Evolutionary conservation across 352 stramenopile genomes (phyloP).

Genomic region (Thalassiosira mediterranea): DNA sequence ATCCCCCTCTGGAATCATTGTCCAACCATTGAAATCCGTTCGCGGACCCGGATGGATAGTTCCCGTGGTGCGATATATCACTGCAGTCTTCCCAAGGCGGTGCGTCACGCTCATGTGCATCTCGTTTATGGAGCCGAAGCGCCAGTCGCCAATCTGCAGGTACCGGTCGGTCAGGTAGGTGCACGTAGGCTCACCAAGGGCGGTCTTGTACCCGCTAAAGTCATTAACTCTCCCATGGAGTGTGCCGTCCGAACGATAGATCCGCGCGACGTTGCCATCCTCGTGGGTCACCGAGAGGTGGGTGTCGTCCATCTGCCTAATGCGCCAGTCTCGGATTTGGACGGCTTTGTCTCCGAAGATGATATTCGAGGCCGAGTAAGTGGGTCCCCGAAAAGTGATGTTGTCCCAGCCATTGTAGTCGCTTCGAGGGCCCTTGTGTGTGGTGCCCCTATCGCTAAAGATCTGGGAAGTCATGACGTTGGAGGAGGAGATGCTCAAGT

Average conservation of each 20-base stretch:
- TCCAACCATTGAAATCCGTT: background rate
- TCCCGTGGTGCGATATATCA: slow-evolving; percentile 1
- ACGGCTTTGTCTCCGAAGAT: slow-evolving; percentile 13
- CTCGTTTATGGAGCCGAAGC: background rate
- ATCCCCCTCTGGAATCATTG: background rate
- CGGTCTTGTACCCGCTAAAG: slow-evolving; percentile 3
- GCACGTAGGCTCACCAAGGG: slow-evolving; percentile 9
- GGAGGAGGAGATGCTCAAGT: slow-evolving; percentile 1
- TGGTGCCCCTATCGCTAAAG: background rate
- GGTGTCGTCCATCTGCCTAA: slow-evolving; percentile 2
- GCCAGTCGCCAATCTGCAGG: slow-evolving; percentile 17
- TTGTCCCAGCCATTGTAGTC: slow-evolving; percentile 1
- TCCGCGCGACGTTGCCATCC: slow-evolving; percentile 5
- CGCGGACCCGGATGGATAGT: slow-evolving; percentile 3
- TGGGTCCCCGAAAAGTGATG: background rate
- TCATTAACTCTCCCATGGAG: slow-evolving; percentile 8
- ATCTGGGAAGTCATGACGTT: background rate
- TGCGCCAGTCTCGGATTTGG: slow-evolving; percentile 13
- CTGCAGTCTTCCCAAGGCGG: background rate
- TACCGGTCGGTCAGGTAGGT: slow-evolving; percentile 2
- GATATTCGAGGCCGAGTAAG: background rate
- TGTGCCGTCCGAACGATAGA: background rate
- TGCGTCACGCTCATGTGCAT: slow-evolving; percentile 5
- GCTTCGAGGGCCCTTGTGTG: background rate
- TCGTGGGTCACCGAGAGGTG: slow-evolving; percentile 12